Evolutionary conservation across 345 rosid species (phyloP), one percentile per base, ranked within the genome.

Genomic region (Pistacia vera): DNA sequence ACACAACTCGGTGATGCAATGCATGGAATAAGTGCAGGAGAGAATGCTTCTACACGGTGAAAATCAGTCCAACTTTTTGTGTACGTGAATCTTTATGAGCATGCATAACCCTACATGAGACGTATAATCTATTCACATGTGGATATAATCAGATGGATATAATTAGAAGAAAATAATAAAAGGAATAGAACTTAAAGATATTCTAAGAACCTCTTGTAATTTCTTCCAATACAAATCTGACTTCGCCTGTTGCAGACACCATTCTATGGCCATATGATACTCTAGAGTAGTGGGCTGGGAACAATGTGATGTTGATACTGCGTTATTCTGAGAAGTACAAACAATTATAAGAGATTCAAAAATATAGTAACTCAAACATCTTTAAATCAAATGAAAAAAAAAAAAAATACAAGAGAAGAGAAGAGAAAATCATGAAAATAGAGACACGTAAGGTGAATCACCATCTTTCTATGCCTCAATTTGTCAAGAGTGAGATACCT

Each of bases 221-320:
- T 70, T 71, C 60, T 80, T 80, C 88, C 86, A 83, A 68, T 69
- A 60, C 30, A 48, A 9, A 65, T 80, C 83, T 16, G 84, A 72
- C 64, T 62, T 70, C 65, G 61, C 75, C 51, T 83, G 86, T 20
- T 77, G 82, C 30, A 80, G 0, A 30, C 74, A 20, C 91, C 91
- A 84, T 48, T 83, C 82, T 44, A 72, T 33, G 12, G 85, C 88
- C 89, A 88, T 74, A 4, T 75, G 80, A 69, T 74, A 72, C 69
- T 83, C 87, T 6, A 83, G 25, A 2, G 65, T 86, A 44, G 84
- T 84, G 48, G 78, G 70, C 75, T 88, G 91, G 54, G 89, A 71
- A 66, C 75, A 73, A 72, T 86, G 88, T 35, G 88, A 70, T 28
- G 88, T 88, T 46, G 88, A 81, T 33, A 78, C 86, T 18, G 84